Evolutionary conservation across 192 early-diverging fungal species (phyloP).

Genomic region (Mortierella alpina): DNA sequence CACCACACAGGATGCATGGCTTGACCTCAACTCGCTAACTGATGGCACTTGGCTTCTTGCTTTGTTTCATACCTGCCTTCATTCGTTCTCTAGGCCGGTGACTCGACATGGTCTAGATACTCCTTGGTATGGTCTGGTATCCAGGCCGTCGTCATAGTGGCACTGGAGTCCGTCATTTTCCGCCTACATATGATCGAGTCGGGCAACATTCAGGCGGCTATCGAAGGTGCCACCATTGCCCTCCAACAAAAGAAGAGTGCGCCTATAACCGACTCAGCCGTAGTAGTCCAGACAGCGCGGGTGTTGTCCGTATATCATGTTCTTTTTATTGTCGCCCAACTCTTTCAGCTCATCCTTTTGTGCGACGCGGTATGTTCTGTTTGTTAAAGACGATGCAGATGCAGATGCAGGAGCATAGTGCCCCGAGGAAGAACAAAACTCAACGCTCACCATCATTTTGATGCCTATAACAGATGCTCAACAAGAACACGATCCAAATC

Average conservation of each 20-base stretch:
- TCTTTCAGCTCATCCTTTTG: constrained; percentile 85
- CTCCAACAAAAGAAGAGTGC: background rate
- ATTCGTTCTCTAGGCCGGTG: constrained; percentile 36
- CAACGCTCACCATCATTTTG: constrained; percentile 1
- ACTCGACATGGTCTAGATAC: constrained; percentile 52
- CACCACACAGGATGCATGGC: too few relatives aligned
- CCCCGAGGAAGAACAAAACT: background rate
- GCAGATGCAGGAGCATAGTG: background rate
- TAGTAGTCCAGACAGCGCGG: constrained; percentile 49
- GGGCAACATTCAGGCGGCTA: constrained; percentile 14
- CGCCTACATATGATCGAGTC: constrained; percentile 46
- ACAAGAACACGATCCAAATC: constrained; percentile 95
- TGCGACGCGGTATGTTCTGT: constrained; percentile 78
- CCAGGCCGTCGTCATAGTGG: constrained; percentile 65
- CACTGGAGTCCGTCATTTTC: constrained; percentile 65
- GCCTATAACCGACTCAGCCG: background rate
- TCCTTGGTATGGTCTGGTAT: constrained; percentile 51
- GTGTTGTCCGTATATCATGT: constrained; percentile 84
- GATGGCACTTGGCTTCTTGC: background rate
- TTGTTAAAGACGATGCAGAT: background rate
- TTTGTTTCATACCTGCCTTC: background rate
- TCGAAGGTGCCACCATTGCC: background rate
- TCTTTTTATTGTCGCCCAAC: constrained; percentile 87
- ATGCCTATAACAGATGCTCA: constrained; percentile 67
- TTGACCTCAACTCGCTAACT: too few relatives aligned